These are phyloP conservation scores for Thielaviopsis musarum DNA, from an alignment of 2,329 filamentous ascomycete species.

Conservation along the genomic window DNA sequence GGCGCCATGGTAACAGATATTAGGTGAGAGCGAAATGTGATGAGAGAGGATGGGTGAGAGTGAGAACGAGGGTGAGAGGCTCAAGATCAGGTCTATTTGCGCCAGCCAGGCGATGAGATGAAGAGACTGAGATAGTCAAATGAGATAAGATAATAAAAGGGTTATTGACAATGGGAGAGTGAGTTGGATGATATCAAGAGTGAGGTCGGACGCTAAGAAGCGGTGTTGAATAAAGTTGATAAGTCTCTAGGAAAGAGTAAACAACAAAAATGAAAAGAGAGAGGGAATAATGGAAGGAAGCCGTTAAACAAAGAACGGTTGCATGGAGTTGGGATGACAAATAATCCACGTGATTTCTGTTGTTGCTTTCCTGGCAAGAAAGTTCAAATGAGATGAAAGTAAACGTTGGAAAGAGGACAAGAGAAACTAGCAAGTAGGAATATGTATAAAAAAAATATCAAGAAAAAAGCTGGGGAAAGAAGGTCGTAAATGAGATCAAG, in stretches of 20 bases:
- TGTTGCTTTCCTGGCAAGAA: no score
- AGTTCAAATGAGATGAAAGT: no score
- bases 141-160: neutral
- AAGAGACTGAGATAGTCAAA: neutral
- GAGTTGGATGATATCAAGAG: neutral
- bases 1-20: neutral
- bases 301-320: neutral
- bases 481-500: neutral
- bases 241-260: neutral
- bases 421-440: neutral
- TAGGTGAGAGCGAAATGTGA: no score
- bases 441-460: neutral
- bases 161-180: neutral
- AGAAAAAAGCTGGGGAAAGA: neutral
- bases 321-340: neutral
- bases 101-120: neutral
- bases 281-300: neutral
- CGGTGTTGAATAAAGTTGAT: neutral
- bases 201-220: neutral
- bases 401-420: neutral
- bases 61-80: neutral
- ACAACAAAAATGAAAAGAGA: neutral
- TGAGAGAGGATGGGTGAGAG: neutral
- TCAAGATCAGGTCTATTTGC: neutral
- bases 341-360: no score